Base-by-base conservation (phyloP, 139 green algal species). In the Volvox africanus region DNA sequence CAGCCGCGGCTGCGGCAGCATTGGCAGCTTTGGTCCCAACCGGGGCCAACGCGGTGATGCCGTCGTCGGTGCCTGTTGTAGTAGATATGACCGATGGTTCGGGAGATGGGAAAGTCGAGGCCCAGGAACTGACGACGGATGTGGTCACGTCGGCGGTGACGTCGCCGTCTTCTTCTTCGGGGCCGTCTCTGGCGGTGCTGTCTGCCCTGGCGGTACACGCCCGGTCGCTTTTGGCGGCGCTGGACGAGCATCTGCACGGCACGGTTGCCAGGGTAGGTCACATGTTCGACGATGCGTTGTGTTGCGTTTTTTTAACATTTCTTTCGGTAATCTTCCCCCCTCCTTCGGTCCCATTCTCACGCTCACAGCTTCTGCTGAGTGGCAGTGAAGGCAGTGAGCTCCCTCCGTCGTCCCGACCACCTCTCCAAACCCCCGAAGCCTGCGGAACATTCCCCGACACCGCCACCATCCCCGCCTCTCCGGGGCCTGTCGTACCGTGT, bases 181-280 rank as follows among this genome's bases (percentile, higher is more conserved):
- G 14, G 24, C 36, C 28, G 14, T 61, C 83, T 26, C 24, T 80
- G 35, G 69, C 81, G 61, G n/a, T 33, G 62, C 65, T 88, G 33
- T 21, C 81, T 55, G 81, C 73, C 6, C 71, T 90, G 44, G 50
- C 73, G n/a, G 86, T 30, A 17, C 50, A 77, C 2, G 86, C 86
- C 0, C 71, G 86, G 18, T 36, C 55, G 17, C 33, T 77, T 2
- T 50, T 90, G 71, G 50, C n/a, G 30, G 44, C 30, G 1, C 18
- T 90, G 71, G 86, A 90, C 73, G 86, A 90, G 86, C 71, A 90
- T 32, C 9, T 84, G 71, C 30, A 75, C 30, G 86, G 86, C 20
- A 76, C 71, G 26, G 36, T 90, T 18, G 50, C 73, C 20, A 50
- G 24, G 73, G 71, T 90, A 32, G 5, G 69, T 13, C 19, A 26